Percentiles rank a stretch among this genome's conserved stretches.
Conservation (phyloP, 2,329 filamentous ascomycete genomes). For the Aspergillus novofumigatus region DNA sequence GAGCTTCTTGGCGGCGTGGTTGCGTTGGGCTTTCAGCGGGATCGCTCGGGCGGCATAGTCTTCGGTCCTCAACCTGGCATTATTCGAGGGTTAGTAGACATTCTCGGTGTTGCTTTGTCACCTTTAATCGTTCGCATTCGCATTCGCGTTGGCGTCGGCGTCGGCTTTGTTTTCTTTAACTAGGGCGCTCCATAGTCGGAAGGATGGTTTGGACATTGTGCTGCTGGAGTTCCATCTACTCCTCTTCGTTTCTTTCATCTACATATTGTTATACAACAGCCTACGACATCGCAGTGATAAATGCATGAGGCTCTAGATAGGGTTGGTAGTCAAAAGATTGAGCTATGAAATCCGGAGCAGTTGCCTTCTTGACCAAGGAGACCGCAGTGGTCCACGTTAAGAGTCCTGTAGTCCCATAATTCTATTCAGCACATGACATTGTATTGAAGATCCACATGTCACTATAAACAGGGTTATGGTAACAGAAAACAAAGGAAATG, state of each 20-base stretch:
- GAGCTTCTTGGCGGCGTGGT: not conserved
- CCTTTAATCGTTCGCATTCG: not conserved
- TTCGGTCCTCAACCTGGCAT: not conserved
- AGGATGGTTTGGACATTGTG: not conserved
- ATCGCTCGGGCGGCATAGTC: too few species aligned
- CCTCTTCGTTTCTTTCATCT: not conserved
- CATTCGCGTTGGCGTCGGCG: slow-evolving; percentile 3
- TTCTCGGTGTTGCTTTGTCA: not conserved
- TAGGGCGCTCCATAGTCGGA: not conserved
- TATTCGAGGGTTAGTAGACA: not conserved
- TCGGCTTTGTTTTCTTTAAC: not conserved
- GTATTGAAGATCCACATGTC: slow-evolving; percentile 18
- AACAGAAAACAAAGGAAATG: slow-evolving; percentile 9
- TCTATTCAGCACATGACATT: slow-evolving; percentile 1
- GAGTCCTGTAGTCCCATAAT: not conserved
- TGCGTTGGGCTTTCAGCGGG: not conserved
- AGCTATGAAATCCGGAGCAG: not conserved
- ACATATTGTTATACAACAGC: not conserved
- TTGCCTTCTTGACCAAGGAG: not conserved
- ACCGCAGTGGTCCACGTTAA: not conserved
- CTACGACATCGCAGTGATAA: not conserved
- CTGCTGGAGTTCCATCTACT: not conserved
- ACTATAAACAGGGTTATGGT: slow-evolving; percentile 25
- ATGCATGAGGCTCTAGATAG: not conserved
- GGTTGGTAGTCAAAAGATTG: not conserved